Conservation (phyloP, 2,329 filamentous ascomycete genomes). For the Phyllosticta citriasiana region DNA sequence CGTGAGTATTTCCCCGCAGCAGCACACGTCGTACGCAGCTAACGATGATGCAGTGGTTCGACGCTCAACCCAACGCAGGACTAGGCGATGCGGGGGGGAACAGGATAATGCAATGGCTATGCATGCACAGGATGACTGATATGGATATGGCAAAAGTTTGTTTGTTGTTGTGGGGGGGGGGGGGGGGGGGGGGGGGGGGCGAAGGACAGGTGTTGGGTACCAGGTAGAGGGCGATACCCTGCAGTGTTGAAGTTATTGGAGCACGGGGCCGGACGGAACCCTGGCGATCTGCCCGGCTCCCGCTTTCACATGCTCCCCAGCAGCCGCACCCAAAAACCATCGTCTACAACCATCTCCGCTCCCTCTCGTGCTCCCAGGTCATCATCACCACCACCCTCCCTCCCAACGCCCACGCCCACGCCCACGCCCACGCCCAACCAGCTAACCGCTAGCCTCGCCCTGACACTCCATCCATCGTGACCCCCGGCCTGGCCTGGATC, state of each 20-base stretch:
- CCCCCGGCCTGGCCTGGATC: neutral
- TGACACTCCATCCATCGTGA: neutral
- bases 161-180: neutral
- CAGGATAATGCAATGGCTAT: neutral
- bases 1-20: constrained; percentile 22
- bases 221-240: neutral
- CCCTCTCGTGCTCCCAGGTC: neutral
- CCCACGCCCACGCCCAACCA: too few relatives aligned
- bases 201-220: neutral
- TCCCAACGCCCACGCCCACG: too few relatives aligned
- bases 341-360: neutral
- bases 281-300: neutral
- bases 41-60: constrained; percentile 21
- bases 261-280: neutral
- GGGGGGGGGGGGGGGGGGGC: too few relatives aligned
- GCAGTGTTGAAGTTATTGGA: neutral
- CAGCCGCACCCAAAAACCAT: neutral
- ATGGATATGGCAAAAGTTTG: neutral
- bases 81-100: constrained; percentile 10
- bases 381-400: too few relatives aligned
- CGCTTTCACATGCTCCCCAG: neutral
- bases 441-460: neutral
- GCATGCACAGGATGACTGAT: neutral
- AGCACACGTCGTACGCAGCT: constrained; percentile 6
- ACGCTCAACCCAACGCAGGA: constrained; percentile 24